Base-by-base conservation (phyloP, 2,329 filamentous ascomycete genomes). In the Alternaria consortialis region DNA sequence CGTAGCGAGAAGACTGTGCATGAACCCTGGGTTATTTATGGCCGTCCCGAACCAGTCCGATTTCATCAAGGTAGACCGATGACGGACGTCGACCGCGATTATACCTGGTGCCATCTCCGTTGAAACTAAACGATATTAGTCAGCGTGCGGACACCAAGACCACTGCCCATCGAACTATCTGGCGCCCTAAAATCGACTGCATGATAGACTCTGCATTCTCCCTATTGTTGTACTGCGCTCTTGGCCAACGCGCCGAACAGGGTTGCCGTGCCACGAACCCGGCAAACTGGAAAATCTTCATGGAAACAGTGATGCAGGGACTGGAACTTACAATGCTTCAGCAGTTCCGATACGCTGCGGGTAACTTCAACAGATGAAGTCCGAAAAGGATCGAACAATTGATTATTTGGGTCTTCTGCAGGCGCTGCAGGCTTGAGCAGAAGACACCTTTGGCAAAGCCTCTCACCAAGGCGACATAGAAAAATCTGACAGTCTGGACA, bases 1-100 rank as follows among this genome's bases (percentile, higher is more conserved):
- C 15, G 75, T 76, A 47, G 74, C 74, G 7, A 79, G 72, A 63
- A 79, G 64, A 63, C 76, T 78, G 48, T 79, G 74, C 76, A 79
- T 78, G 57, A 79, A 79, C n/a, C 73, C 76, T 46, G 59, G 36
- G 60, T 77, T 75, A 40, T 64, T 65, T 43, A 77, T 65, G 9
- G 77, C 77, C 17, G 72, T 77, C 46, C 74, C 71, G 56, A 78
- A 77, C 76, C 77, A 79, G 25, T 77, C 72, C 37, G 73, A 75
- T 37, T 66, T 73, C 71, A 78, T 77, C 52, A 78, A 55, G 27
- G 73, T 70, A 3, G 75, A 79, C 27, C 72, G 72, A 50, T 72
- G 66, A 31, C 73, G 73, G 56, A 78, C 63, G 48, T 79, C 77
- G 48, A 79, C 70, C n/a, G 75, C 74, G 46, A 79, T 79, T 29